A percentile compares a stretch with the other conserved stretches of the same genome.
These are phyloP conservation scores for Ustilago loliicola DNA, from an alignment of 1,284 basidiomycete species.

Conservation along the genomic window DNA sequence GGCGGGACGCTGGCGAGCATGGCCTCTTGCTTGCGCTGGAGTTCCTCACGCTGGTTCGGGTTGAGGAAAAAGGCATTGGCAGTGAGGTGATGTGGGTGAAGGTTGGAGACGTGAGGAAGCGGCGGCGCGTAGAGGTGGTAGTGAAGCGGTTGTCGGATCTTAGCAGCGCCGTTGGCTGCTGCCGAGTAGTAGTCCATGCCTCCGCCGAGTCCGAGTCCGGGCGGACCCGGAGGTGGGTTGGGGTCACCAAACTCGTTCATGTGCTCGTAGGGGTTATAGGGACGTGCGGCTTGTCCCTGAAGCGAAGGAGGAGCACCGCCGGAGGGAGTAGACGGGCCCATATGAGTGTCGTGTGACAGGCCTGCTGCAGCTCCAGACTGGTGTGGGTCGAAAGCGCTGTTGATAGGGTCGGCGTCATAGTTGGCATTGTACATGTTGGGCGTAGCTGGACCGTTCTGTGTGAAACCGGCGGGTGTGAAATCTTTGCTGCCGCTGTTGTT, in stretches of 20 bases:
- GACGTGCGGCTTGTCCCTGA: constrained; percentile 18
- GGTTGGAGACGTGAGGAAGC: constrained; percentile 74
- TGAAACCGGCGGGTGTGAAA: constrained; percentile 23
- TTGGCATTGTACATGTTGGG: constrained; percentile 34
- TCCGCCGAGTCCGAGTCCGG: constrained; percentile 41
- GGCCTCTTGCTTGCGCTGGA: constrained; percentile 85
- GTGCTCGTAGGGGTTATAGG: constrained; percentile 62
- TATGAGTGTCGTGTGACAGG: constrained; percentile 29
- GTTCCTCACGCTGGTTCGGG: constrained; percentile 80
- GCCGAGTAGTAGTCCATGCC: constrained; percentile 52
- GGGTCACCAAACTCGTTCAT: constrained; percentile 63
- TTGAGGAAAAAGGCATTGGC: constrained; percentile 77
- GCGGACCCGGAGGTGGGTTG: constrained; percentile 34
- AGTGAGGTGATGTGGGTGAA: constrained; percentile 73
- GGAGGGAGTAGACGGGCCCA: constrained; percentile 26
- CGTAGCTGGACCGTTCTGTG: constrained; percentile 26
- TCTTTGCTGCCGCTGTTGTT: constrained; percentile 19
- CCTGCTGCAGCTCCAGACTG: constrained; percentile 9
- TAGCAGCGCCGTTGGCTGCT: constrained; percentile 40
- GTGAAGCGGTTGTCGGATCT: constrained; percentile 75
- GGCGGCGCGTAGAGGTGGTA: constrained; percentile 88
- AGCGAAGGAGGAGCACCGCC: constrained; percentile 4
- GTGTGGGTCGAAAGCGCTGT: constrained; percentile 37
- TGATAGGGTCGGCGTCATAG: constrained; percentile 31
- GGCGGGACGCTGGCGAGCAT: constrained; percentile 73